Conservation (phyloP, 202 grass and related monocot genomes). For the Brachypodium distachyon region DNA sequence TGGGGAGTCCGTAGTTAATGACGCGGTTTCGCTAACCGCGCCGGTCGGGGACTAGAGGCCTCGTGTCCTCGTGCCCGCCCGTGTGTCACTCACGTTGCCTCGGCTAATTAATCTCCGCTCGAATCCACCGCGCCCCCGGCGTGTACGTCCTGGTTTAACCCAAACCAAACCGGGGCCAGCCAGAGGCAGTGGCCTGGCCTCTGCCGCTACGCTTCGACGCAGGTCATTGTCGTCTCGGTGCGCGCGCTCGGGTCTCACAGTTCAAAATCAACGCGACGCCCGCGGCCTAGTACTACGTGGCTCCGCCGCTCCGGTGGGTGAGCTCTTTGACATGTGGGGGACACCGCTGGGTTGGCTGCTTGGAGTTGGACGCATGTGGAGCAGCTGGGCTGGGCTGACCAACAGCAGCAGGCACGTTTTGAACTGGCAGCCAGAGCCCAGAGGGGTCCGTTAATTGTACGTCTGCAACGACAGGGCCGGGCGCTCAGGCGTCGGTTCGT, state of each 20-base stretch:
- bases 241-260: not conserved
- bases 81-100: not conserved
- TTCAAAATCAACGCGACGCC: conserved; percentile 30
- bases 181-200: no score
- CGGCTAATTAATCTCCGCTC: not conserved
- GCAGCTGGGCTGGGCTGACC: no score
- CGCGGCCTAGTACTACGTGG: not conserved
- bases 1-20: conserved; percentile 23
- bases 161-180: no score
- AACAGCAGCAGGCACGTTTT: conserved; percentile 1
- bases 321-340: conserved; percentile 14
- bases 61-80: not conserved
- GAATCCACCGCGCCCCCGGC: not conserved
- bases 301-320: not conserved
- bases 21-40: conserved; percentile 17
- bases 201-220: not conserved
- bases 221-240: conserved; percentile 37
- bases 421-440: not conserved
- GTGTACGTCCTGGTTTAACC: not conserved
- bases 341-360: not conserved
- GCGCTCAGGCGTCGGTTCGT: no score
- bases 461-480: not conserved
- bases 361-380: conserved; percentile 13
- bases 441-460: conserved; percentile 15
- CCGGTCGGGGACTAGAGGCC: not conserved